Evolutionary conservation across 345 rosid genomes (phyloP), one percentile per base, ranked within the genome.

Genomic region (Draba incana): DNA sequence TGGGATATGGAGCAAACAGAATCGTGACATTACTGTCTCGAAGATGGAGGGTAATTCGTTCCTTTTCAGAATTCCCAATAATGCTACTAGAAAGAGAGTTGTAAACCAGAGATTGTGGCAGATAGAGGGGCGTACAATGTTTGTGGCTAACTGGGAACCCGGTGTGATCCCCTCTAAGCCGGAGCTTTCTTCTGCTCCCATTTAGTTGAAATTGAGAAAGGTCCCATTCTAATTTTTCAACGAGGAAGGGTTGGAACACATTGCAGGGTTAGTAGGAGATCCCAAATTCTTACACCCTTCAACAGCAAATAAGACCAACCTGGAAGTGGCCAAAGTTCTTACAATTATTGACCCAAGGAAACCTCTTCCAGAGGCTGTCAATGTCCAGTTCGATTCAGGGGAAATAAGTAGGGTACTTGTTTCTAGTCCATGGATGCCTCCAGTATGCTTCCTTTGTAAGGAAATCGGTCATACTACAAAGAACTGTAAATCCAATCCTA

Each of bases 71-170:
- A 55, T 55, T 0, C 60, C n/a, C 0, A 55, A 52, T 0, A 0
- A 2, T 0, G 1, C 0, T 1, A 52, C 25, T 0, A 9, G 44
- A 2, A 4, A 4, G 0, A 0, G 9, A 0, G 60, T 55, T 0
- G 0, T 55, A 0, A 14, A 1, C 0, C 60, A 55, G 2, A 0
- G n/a, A 0, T 2, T 55, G 0, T 55, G 60, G 60, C 8, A 55
- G 1, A 15, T 55, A 0, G 43, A 55, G 0, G 60, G 60, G 0
- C 14, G 9, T 0, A 55, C 60, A 0, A 35, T 55, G 43, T 55
- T 55, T 5, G 60, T 55, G 0, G 60, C 60, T 0, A 15, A 15
- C 0, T 33, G 60, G 25, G 60, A 33, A 2, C 60, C 27, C 0
- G 10, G 38, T 0, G 5, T 28, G 1, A 6, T 2, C 0, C 20